Conservation (phyloP, 805 yeast species). For the Blastobotrys americana region DNA sequence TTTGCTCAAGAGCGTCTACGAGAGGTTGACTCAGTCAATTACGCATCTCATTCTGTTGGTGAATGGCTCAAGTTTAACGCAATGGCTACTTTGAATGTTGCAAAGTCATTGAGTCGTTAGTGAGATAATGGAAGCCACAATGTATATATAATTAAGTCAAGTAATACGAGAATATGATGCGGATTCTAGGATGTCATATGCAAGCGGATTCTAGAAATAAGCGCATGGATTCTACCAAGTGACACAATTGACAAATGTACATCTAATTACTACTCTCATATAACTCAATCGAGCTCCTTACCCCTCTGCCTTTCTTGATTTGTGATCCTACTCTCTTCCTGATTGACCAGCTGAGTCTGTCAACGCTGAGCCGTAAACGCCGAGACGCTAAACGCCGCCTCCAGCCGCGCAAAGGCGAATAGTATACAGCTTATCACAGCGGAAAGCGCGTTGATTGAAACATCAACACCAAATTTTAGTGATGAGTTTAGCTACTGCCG, state of each 20-base stretch:
- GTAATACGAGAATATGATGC: background rate
- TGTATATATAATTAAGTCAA: background rate
- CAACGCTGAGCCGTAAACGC: too few relatives aligned
- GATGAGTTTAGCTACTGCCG: background rate
- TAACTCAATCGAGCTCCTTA: too few relatives aligned
- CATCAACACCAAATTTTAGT: too few relatives aligned
- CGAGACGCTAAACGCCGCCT: too few relatives aligned
- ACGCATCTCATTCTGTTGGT: constrained; percentile 54
- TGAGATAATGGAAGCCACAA: constrained; percentile 1
- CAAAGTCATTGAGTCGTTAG: constrained; percentile 44
- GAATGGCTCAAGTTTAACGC: constrained; percentile 73
- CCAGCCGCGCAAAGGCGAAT: too few relatives aligned
- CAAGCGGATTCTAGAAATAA: background rate
- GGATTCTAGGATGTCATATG: background rate
- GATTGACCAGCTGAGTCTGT: too few relatives aligned
- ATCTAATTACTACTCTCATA: background rate
- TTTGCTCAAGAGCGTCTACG: constrained; percentile 57
- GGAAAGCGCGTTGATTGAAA: too few relatives aligned
- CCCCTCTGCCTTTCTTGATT: too few relatives aligned
- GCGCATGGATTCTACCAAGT: background rate
- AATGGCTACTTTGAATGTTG: constrained; percentile 54
- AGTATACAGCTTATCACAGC: too few relatives aligned
- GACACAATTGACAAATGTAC: background rate
- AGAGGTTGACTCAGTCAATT: constrained; percentile 48
- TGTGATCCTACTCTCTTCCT: too few relatives aligned